Evolutionary conservation across 495 filamentous ascomycete species (phyloP).

Genomic region (Venustampulla echinocandica): DNA sequence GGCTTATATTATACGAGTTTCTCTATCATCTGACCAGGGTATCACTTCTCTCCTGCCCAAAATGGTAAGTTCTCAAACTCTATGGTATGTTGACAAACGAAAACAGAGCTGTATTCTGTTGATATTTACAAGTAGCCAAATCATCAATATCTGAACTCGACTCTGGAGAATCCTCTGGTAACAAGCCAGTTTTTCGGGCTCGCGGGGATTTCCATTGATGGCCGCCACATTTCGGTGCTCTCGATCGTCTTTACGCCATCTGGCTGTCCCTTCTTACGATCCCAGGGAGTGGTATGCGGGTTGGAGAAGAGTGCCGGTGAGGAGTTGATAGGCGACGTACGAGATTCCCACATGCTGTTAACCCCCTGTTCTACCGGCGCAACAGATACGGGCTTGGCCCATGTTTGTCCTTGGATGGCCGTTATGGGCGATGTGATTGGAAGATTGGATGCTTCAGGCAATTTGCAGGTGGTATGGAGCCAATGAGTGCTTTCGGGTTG

Average conservation of each 20-base stretch:
- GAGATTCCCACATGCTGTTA: conserved; percentile 5
- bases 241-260: conserved; percentile 5
- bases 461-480: conserved; percentile 5
- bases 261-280: conserved; percentile 7
- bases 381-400: background rate
- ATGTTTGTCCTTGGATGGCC: background rate
- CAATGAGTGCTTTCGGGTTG: conserved; percentile 2
- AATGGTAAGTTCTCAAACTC: too few species aligned
- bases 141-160: conserved; percentile 19
- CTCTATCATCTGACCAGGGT: too few species aligned
- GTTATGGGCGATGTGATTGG: background rate
- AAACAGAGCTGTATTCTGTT: too few species aligned
- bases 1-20: too few species aligned
- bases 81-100: too few species aligned
- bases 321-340: background rate
- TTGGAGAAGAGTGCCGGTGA: conserved; percentile 10
- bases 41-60: too few species aligned
- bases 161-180: conserved; percentile 4
- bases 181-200: conserved; percentile 16
- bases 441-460: background rate
- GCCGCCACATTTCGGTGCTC: conserved; percentile 15
- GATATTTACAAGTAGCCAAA: too few species aligned
- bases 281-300: conserved; percentile 14
- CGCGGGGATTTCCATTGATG: conserved; percentile 5
- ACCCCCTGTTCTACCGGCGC: background rate